These are phyloP conservation scores for Cladosporium colombiae DNA, from an alignment of 2,329 filamentous ascomycete genomes.

Conservation along the genomic window DNA sequence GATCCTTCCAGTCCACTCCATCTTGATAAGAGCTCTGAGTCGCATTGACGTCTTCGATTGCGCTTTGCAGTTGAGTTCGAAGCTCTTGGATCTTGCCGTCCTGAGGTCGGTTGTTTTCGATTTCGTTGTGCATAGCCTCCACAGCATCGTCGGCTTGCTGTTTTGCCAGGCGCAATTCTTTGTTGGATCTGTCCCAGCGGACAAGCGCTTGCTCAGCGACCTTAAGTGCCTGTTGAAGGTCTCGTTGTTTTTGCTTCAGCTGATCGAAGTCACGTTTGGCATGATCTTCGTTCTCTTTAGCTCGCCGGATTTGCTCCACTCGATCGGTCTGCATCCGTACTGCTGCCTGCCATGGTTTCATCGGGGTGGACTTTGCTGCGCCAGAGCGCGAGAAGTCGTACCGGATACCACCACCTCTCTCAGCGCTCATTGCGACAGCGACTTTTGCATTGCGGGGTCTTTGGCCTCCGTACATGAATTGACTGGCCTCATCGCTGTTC, in stretches of 20 bases:
- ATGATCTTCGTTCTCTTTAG: constrained; percentile 42
- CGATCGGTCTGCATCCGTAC: constrained; percentile 58
- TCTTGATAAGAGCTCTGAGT: constrained; percentile 52
- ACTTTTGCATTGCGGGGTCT: constrained; percentile 70
- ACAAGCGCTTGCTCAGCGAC: constrained; percentile 52
- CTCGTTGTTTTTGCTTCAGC: constrained; percentile 52
- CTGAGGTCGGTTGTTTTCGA: constrained; percentile 59
- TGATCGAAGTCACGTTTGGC: constrained; percentile 52
- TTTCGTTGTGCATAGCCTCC: constrained; percentile 66
- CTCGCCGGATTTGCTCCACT: constrained; percentile 38
- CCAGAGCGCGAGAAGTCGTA: constrained; percentile 54
- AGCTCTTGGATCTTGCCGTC: constrained; percentile 57
- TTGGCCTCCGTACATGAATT: constrained; percentile 63
- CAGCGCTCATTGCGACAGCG: constrained; percentile 69
- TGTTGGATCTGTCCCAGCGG: constrained; percentile 50
- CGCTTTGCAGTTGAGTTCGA: constrained; percentile 57
- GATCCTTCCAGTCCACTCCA: constrained; percentile 46
- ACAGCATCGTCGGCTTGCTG: constrained; percentile 64
- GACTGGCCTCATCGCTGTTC: constrained; percentile 64
- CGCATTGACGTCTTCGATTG: constrained; percentile 48
- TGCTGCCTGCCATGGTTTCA: constrained; percentile 54
- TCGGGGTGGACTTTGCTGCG: constrained; percentile 53
- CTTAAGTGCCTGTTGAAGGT: constrained; percentile 52
- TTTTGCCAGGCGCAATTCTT: constrained; percentile 48
- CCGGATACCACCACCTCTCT: constrained; percentile 60